Conservation (phyloP, 1,284 basidiomycete genomes). For the Thecaphora thlaspeos region DNA sequence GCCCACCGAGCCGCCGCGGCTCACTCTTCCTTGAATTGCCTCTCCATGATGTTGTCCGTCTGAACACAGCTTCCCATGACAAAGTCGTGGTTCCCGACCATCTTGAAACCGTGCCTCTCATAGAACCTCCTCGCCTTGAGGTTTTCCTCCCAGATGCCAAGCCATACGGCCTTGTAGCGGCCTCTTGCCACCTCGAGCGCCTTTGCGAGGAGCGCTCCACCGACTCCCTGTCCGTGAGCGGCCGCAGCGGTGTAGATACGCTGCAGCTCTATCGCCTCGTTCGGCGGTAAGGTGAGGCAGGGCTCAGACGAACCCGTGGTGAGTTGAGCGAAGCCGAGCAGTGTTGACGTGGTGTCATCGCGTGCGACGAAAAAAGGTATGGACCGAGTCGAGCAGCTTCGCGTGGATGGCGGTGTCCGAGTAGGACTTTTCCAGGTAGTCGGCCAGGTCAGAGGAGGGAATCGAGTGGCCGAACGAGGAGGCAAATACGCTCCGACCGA, state of each 20-base stretch:
- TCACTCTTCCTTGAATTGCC: constrained; percentile 2
- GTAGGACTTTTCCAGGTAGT: constrained; percentile 26
- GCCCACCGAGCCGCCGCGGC: too few species aligned
- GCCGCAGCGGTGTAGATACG: constrained; percentile 27
- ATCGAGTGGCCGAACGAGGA: constrained; percentile 24
- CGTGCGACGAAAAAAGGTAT: constrained; percentile 14
- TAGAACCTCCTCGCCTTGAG: constrained; percentile 25
- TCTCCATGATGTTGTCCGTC: constrained; percentile 23
- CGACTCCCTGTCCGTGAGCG: constrained; percentile 21
- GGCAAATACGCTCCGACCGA: too few species aligned
- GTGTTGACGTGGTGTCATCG: constrained; percentile 4
- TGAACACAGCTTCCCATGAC: constrained; percentile 19
- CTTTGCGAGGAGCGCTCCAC: constrained; percentile 7
- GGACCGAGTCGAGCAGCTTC: constrained; percentile 8
- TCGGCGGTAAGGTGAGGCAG: constrained; percentile 13
- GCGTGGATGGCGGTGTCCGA: constrained; percentile 4
- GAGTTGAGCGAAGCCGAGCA: constrained; percentile 21
- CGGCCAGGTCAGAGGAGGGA: constrained; percentile 19
- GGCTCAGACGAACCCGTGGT: constrained; percentile 16
- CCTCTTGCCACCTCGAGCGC: constrained; percentile 9
- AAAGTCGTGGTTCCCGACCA: constrained; percentile 19
- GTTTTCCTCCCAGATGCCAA: constrained; percentile 27
- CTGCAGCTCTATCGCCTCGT: constrained; percentile 19
- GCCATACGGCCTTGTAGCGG: constrained; percentile 20
- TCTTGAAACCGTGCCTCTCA: constrained; percentile 9